Evolutionary conservation across 331 rosid species (phyloP).

Genomic region (Spiraea crenata): DNA sequence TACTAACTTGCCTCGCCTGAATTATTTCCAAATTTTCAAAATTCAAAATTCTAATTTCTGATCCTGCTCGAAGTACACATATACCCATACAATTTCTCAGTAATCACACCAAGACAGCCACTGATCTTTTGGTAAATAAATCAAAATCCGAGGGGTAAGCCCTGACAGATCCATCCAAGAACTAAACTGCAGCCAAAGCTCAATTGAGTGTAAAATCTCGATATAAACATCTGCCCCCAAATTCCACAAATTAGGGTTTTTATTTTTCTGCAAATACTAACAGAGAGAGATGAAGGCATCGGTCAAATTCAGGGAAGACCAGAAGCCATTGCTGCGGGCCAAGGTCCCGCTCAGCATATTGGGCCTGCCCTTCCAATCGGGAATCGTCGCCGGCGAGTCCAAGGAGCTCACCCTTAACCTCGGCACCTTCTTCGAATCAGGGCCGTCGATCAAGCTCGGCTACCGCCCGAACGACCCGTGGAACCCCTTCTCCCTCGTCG

Average conservation of each 20-base stretch:
- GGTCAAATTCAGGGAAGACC: slow-evolving; percentile 77
- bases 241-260: slow-evolving; percentile 14
- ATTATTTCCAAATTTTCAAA: too few relatives aligned
- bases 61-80: too few relatives aligned
- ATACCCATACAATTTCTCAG: too few relatives aligned
- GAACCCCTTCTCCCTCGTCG: slow-evolving; percentile 71
- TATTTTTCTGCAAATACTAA: neutral
- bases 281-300: slow-evolving; percentile 72
- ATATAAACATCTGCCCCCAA: neutral
- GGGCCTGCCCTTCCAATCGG: slow-evolving; percentile 85
- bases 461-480: slow-evolving; percentile 74
- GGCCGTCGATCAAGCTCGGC: slow-evolving; percentile 56
- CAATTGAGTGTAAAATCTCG: neutral
- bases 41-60: too few relatives aligned
- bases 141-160: too few relatives aligned
- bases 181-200: neutral
- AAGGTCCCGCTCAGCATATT: slow-evolving; percentile 71
- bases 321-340: slow-evolving; percentile 69
- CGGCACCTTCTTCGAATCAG: slow-evolving; percentile 67
- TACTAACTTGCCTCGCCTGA: too few relatives aligned
- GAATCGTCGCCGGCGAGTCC: slow-evolving; percentile 71
- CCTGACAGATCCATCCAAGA: neutral
- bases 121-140: too few relatives aligned
- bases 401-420: slow-evolving; percentile 81
- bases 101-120: too few relatives aligned